Evolutionary conservation across 306 rosid species (phyloP), one percentile per base, ranked within the genome.

Genomic region (Vachellia collinsii): DNA sequence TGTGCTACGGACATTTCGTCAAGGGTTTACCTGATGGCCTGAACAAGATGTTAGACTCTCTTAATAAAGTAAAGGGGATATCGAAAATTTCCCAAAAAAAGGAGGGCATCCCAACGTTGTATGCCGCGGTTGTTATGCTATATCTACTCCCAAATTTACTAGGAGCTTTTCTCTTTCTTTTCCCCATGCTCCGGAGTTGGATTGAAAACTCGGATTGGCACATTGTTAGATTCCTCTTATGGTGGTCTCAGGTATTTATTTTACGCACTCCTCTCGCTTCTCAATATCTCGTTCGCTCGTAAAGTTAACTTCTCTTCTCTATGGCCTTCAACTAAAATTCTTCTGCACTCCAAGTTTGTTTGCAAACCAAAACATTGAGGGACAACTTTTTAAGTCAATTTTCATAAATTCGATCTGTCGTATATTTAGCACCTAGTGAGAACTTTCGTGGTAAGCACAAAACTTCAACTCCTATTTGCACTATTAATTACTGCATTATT

Each of bases 201-300:
- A 93, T 95, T 83, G 99, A 95, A 87, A 95, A 91, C 88, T 95
- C 99, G 67, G 89, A 95, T 85, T 95, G 99, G 99, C 97, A 86
- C 86, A 83, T 93, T 42, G 76, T 93, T 65, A 90, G 99, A 86
- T 78, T 93, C 79, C 91, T 95, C 83, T 83, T 95, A 77, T 95
- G 99, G 99, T 95, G 99, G 99, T 90, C 98, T 77, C 99, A 95
- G 99, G 99, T 95, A 84, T 54, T 50, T 16, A 14, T 14, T 77
- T 74, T 47, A 36, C 63, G 29, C 77, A 51, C 23, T 74, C 73
- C 68, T 56, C 41, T 79, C 58, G 74, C 74, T 25, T 67, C 79
- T 25, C 19, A 9, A n/a, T 5, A 19, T 41, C 50, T 39, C 48
- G 16, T 79, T 16, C 36, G 19, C 77, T 19, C 48, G 53, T 25